phyloP scores from a whole-genome alignment of 495 filamentous ascomycete genomes.

The Glutinoglossum americanum region DNA sequence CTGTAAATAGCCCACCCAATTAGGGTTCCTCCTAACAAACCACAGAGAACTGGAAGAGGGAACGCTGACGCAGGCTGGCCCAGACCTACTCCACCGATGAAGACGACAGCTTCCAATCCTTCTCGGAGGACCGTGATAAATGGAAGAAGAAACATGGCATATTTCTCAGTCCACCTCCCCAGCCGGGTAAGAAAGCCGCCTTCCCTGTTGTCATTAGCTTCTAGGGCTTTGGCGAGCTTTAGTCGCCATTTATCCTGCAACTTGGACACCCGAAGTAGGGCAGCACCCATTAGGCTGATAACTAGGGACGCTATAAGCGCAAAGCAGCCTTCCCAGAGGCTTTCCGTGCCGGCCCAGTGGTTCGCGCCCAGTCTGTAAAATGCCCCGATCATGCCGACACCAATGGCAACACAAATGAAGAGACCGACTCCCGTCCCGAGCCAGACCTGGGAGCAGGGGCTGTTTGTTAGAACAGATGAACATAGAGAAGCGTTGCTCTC shows the following conservation, averaged over 20 bases:
- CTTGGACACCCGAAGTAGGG: slow-evolving; percentile 62
- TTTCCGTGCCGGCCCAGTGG: slow-evolving; percentile 40
- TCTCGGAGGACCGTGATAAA: slow-evolving; percentile 72
- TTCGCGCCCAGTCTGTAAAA: slow-evolving; percentile 55
- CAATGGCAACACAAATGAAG: slow-evolving; percentile 43
- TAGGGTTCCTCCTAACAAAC: slow-evolving; percentile 35
- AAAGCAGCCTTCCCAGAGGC: slow-evolving; percentile 64
- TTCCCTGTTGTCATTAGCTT: slow-evolving; percentile 24
- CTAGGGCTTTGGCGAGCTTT: slow-evolving; percentile 49
- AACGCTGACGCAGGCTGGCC: slow-evolving; percentile 51
- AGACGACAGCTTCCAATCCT: slow-evolving; percentile 63
- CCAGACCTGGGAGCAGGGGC: slow-evolving; percentile 37
- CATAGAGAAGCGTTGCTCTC: not conserved
- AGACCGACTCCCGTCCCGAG: slow-evolving; percentile 40
- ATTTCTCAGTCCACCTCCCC: slow-evolving; percentile 49
- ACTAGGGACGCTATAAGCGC: slow-evolving; percentile 48
- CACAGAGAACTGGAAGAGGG: slow-evolving; percentile 49
- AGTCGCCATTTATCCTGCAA: slow-evolving; percentile 69
- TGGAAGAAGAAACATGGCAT: slow-evolving; percentile 61
- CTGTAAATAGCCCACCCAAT: slow-evolving; percentile 59
- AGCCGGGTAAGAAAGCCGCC: slow-evolving; percentile 17
- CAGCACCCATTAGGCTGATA: slow-evolving; percentile 58
- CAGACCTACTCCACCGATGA: slow-evolving; percentile 60
- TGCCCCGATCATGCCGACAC: slow-evolving; percentile 51
- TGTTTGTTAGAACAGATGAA: not conserved